These are phyloP conservation scores for Lachnellula willkommii DNA, from an alignment of 2,329 filamentous ascomycete species.

Conservation along the genomic window DNA sequence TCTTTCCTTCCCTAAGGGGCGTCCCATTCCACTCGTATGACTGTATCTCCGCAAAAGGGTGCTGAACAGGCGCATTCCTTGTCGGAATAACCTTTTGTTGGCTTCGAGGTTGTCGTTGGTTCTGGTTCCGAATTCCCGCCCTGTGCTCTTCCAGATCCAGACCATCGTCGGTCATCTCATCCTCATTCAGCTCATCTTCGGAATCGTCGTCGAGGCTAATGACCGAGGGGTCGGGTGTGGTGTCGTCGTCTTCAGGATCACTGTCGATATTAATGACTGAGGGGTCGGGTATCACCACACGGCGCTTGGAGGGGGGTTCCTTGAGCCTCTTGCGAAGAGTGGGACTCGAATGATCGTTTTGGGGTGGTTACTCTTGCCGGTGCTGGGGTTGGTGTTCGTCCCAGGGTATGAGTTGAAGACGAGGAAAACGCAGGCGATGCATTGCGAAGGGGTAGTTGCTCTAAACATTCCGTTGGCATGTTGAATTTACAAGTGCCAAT, in stretches of 20 bases:
- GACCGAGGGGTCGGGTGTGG: too few relatives aligned
- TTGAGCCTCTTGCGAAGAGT: too few relatives aligned
- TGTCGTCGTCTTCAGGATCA: background rate
- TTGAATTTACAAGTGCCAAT: background rate
- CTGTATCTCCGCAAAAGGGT: constrained; percentile 34
- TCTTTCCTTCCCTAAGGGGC: constrained; percentile 10
- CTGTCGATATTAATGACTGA: background rate
- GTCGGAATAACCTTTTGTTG: background rate
- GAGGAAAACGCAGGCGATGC: background rate
- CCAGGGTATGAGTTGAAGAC: background rate
- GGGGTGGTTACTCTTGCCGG: background rate
- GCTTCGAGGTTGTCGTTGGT: background rate
- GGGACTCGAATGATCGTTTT: background rate
- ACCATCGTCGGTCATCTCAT: background rate
- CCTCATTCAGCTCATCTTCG: background rate
- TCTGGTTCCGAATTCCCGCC: background rate
- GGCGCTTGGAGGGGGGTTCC: too few relatives aligned
- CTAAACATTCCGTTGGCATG: background rate
- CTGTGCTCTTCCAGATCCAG: background rate
- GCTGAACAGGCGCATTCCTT: constrained; percentile 19
- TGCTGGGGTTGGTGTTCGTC: background rate
- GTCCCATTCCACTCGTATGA: constrained; percentile 4
- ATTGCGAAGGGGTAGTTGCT: background rate
- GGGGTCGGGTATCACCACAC: too few relatives aligned
- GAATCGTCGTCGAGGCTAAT: background rate